Evolutionary conservation across 208 protist genomes (phyloP).

Genomic region (Acanthamoeba castellanii): DNA sequence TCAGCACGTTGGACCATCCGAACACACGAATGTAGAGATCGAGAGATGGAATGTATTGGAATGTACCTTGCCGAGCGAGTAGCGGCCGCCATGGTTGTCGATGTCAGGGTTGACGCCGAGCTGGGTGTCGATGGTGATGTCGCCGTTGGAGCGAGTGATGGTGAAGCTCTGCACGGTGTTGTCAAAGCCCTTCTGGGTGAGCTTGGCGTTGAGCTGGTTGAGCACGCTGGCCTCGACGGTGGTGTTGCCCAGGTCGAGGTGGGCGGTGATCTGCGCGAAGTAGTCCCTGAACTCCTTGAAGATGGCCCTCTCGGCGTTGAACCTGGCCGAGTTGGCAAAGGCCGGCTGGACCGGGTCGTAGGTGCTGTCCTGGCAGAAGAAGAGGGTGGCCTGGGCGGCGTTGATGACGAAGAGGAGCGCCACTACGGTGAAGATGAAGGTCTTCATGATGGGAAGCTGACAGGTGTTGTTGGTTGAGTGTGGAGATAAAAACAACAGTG

Average conservation of each 20-base stretch:
- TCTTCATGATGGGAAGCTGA: neutral
- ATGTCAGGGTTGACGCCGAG: constrained; percentile 4
- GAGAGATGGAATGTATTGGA: too few relatives aligned
- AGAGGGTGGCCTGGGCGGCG: neutral
- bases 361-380: neutral
- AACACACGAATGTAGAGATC: too few relatives aligned
- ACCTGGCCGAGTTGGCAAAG: neutral
- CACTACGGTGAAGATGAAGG: neutral
- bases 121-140: neutral
- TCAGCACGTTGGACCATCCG: too few relatives aligned
- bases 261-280: neutral
- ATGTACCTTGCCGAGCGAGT: neutral
- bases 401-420: neutral
- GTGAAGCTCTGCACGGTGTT: neutral
- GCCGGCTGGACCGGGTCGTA: neutral
- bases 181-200: neutral
- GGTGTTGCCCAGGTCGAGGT: constrained; percentile 5
- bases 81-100: constrained; percentile 20
- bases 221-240: neutral
- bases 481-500: too few relatives aligned
- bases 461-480: too few relatives aligned
- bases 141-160: constrained; percentile 18
- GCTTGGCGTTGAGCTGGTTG: neutral
- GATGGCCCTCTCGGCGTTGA: neutral
- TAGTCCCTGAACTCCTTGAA: neutral